Conservation (phyloP, 1,284 basidiomycete genomes). For the Moniliella sp. region DNA sequence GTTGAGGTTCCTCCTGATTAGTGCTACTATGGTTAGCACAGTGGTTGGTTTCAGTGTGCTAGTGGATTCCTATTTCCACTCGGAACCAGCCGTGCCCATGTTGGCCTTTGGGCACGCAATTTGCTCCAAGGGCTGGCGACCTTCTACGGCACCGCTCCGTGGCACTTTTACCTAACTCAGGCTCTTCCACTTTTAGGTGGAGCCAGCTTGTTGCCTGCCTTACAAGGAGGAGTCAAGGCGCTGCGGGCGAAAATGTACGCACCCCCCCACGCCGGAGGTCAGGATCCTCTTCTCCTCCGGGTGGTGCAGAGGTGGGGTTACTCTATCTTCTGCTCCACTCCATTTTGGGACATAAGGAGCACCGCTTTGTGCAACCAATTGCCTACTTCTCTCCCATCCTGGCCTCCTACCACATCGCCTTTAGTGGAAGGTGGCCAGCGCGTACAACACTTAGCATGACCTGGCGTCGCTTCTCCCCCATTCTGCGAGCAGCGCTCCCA, state of each 20-base stretch:
- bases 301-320: slow-evolving; percentile 3
- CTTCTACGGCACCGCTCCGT: slow-evolving; percentile 74
- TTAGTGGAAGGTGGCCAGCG: slow-evolving; percentile 39
- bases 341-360: slow-evolving; percentile 50
- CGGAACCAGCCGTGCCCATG: too few relatives aligned
- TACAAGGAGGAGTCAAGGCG: too few relatives aligned
- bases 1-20: too few relatives aligned
- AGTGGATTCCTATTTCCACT: too few relatives aligned
- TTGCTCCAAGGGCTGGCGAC: slow-evolving; percentile 52
- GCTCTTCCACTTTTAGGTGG: slow-evolving; percentile 57
- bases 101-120: too few relatives aligned
- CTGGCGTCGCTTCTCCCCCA: too few relatives aligned
- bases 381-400: slow-evolving; percentile 65
- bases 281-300: slow-evolving; percentile 59
- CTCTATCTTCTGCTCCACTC: slow-evolving; percentile 11
- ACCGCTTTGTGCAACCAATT: slow-evolving; percentile 80
- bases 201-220: too few relatives aligned
- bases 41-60: too few relatives aligned
- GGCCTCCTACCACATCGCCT: slow-evolving; percentile 45
- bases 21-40: too few relatives aligned
- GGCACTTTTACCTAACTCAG: slow-evolving; percentile 74
- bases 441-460: too few relatives aligned
- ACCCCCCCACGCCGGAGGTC: slow-evolving; percentile 48
- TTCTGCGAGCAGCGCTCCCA: too few relatives aligned
- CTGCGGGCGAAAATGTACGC: too few relatives aligned